phyloP scores from a whole-genome alignment of 208 protist genomes.

The Leishmania turanica region DNA sequence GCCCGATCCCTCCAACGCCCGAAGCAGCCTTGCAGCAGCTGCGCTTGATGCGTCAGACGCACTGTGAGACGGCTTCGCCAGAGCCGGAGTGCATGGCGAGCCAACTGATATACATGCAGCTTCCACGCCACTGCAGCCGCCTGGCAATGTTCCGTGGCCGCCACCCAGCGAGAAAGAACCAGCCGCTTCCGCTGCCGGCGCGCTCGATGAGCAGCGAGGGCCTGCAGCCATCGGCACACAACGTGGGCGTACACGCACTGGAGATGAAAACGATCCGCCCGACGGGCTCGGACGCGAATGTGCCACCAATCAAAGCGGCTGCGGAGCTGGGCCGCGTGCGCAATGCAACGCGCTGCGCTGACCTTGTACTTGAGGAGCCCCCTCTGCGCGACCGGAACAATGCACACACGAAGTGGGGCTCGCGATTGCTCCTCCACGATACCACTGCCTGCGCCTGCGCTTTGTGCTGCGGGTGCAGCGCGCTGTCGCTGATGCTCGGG shows the following conservation, averaged over 20 bases:
- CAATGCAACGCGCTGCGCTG: conserved; percentile 5
- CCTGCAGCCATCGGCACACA: conserved; percentile 13
- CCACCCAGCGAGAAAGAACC: conserved; percentile 17
- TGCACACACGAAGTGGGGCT: conserved; percentile 12
- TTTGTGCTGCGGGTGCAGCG: background rate
- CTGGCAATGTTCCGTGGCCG: background rate
- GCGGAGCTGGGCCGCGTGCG: conserved; percentile 9
- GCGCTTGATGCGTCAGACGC: background rate
- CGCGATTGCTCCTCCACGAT: conserved; percentile 1
- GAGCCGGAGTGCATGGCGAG: conserved; percentile 11
- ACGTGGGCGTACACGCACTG: conserved; percentile 5
- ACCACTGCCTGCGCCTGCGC: background rate
- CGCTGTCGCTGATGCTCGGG: conserved; percentile 3
- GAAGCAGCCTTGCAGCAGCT: conserved; percentile 31
- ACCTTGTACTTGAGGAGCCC: conserved; percentile 28
- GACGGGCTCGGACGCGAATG: conserved; percentile 3
- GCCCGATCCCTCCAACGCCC: conserved; percentile 27
- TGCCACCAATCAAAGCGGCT: conserved; percentile 20
- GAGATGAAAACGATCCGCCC: conserved; percentile 14
- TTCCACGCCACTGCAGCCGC: conserved; percentile 11
- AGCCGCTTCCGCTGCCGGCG: conserved; percentile 6
- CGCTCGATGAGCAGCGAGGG: conserved; percentile 9
- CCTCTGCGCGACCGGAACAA: background rate
- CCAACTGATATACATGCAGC: conserved; percentile 2
- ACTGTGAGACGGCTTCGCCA: conserved; percentile 14